Percentiles rank a stretch among this genome's conserved stretches.
Conservation (phyloP, 1,284 basidiomycete genomes). For the Papiliotrema laurentii region DNA sequence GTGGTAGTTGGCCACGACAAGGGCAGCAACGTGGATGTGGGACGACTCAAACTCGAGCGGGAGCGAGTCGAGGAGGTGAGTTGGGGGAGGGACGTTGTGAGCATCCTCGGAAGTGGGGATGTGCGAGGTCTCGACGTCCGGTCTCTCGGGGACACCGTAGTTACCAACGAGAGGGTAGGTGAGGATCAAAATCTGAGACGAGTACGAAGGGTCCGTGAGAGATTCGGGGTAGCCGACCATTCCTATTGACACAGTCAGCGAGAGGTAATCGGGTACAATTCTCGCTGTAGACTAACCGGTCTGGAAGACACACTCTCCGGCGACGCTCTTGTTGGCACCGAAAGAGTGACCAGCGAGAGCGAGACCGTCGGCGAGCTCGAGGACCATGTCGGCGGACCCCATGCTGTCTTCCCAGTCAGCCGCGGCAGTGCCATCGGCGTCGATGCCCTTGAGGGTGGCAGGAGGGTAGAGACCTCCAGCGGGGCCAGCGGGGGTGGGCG, state of each 20-base stretch:
- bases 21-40: constrained; percentile 85
- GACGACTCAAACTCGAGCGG: constrained; percentile 88
- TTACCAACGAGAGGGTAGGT: constrained; percentile 97
- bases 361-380: constrained; percentile 89
- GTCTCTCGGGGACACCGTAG: constrained; percentile 91
- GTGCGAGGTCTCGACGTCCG: constrained; percentile 46
- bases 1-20: constrained; percentile 92
- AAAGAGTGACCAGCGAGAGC: constrained; percentile 88
- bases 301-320: constrained; percentile 99
- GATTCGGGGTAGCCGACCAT: constrained; percentile 99
- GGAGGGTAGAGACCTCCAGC: constrained; percentile 43
- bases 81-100: constrained; percentile 41
- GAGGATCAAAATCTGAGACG: constrained; percentile 94
- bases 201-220: constrained; percentile 96
- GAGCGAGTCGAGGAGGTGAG: constrained; percentile 56
- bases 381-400: constrained; percentile 55
- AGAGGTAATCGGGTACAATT: constrained; percentile 7
- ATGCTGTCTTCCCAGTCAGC: constrained; percentile 40
- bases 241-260: constrained; percentile 54
- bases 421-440: constrained; percentile 31
- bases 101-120: constrained; percentile 41
- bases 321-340: constrained; percentile 86
- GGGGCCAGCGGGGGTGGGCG: constrained; percentile 18
- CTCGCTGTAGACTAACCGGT: constrained; percentile 64
- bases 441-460: constrained; percentile 43